phyloP scores from a whole-genome alignment of 495 filamentous ascomycete genomes.

The Daldinia caldariorum region DNA sequence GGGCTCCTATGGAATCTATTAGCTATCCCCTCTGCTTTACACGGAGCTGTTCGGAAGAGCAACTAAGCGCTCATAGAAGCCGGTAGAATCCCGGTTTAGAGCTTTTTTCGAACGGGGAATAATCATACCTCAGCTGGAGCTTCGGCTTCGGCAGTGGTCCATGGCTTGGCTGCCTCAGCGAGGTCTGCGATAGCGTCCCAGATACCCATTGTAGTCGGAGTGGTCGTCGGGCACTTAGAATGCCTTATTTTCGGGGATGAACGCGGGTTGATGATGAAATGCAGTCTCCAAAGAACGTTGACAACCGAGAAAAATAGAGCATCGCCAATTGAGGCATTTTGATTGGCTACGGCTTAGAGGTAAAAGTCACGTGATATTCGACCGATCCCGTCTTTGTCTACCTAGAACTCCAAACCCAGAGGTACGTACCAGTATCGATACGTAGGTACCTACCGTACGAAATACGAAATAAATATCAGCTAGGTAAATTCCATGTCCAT shows the following conservation, averaged over 20 bases:
- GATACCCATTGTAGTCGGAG: constrained; percentile 62
- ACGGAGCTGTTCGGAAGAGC: constrained; percentile 57
- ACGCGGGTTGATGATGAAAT: constrained; percentile 46
- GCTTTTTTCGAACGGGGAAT: constrained; percentile 64
- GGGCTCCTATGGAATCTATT: constrained; percentile 53
- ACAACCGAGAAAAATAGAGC: constrained; percentile 54
- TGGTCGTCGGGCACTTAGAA: constrained; percentile 51
- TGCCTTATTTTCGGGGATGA: constrained; percentile 50
- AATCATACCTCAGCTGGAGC: constrained; percentile 56
- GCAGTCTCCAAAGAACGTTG: constrained; percentile 41
- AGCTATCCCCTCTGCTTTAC: constrained; percentile 15
- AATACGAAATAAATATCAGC: not conserved
- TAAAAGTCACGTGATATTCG: constrained; percentile 42
- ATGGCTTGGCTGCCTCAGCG: constrained; percentile 65
- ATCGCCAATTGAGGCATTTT: constrained; percentile 54
- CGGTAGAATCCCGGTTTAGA: constrained; percentile 66
- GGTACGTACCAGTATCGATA: not conserved
- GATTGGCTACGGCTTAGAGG: constrained; percentile 51
- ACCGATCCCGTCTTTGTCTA: constrained; percentile 5
- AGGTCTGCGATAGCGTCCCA: constrained; percentile 65
- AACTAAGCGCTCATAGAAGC: constrained; percentile 64
- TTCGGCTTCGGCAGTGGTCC: constrained; percentile 65
- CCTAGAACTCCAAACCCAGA: constrained; percentile 6
- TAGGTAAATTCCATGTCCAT: too few species aligned
- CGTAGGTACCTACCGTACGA: not conserved